Evolutionary conservation across 2,329 filamentous ascomycete genomes (phyloP).

Genomic region (Clonostachys sp.): DNA sequence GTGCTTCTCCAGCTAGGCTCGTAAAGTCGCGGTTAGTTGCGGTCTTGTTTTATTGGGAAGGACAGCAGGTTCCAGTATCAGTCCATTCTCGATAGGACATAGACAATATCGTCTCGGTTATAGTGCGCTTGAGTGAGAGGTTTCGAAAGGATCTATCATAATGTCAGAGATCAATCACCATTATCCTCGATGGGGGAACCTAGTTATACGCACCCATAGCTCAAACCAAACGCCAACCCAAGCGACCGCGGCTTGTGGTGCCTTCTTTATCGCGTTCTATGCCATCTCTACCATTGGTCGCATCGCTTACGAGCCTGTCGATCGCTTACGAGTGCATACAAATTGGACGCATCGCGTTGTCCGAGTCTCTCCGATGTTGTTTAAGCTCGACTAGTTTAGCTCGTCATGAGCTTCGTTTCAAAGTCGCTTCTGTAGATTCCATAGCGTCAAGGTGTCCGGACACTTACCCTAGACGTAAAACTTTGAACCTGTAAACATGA

Average conservation of each 20-base stretch:
- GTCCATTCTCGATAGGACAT: constrained; percentile 27
- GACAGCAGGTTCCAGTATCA: constrained; percentile 27
- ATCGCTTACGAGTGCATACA: constrained; percentile 11
- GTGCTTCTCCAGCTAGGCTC: constrained; percentile 10
- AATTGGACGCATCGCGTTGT: too few relatives aligned
- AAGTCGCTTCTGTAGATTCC: too few relatives aligned
- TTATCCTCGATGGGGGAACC: background rate
- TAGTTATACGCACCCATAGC: constrained; percentile 18
- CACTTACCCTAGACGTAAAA: too few relatives aligned
- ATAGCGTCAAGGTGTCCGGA: too few relatives aligned
- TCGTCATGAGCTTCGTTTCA: too few relatives aligned
- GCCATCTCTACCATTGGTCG: constrained; percentile 15
- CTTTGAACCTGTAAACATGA: too few relatives aligned
- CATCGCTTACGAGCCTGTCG: constrained; percentile 12
- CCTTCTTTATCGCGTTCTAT: constrained; percentile 13
- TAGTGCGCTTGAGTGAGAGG: constrained; percentile 13
- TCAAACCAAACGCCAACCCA: constrained; percentile 27
- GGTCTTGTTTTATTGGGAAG: constrained; percentile 16
- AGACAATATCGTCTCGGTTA: constrained; percentile 24
- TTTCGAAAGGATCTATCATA: constrained; percentile 19
- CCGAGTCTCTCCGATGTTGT: too few relatives aligned
- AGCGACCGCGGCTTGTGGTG: constrained; percentile 25
- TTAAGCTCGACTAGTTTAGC: too few relatives aligned
- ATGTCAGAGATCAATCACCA: background rate
- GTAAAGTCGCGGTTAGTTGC: constrained; percentile 4